Percentiles rank a stretch among this genome's conserved stretches.
phyloP scores from a whole-genome alignment of 352 stramenopile species.

The Aphanomyces euteiches region DNA sequence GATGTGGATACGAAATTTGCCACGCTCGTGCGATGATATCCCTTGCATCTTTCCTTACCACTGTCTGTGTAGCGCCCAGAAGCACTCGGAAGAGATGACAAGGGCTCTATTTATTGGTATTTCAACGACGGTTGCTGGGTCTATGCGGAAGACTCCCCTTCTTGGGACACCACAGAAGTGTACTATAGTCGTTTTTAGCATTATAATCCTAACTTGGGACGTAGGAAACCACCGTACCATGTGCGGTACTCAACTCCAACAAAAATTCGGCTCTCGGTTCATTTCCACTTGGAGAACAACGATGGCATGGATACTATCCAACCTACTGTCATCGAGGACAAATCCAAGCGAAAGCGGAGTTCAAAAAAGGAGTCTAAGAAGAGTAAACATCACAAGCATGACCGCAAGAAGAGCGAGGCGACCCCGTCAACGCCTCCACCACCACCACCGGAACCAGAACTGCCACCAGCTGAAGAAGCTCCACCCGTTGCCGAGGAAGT shows the following conservation, averaged over 20 bases:
- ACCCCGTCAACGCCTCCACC: not conserved
- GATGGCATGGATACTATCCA: constrained; percentile 12
- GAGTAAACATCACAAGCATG: constrained; percentile 7
- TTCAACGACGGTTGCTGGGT: constrained; percentile 83
- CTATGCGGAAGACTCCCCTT: constrained; percentile 69
- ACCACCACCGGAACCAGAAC: not conserved
- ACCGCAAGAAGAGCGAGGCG: constrained; percentile 5
- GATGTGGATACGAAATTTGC: constrained; percentile 53
- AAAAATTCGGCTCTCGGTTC: constrained; percentile 20
- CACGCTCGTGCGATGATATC: constrained; percentile 45
- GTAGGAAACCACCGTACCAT: constrained; percentile 19
- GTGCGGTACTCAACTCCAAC: constrained; percentile 20
- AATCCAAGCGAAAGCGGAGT: constrained; percentile 10
- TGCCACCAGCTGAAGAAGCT: not conserved
- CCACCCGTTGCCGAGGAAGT: not conserved
- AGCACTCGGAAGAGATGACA: constrained; percentile 70
- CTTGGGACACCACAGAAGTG: constrained; percentile 46
- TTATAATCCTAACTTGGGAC: not conserved
- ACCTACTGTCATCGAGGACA: not conserved
- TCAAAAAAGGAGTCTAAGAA: constrained; percentile 27
- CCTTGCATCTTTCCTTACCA: not conserved
- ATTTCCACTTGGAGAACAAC: constrained; percentile 22
- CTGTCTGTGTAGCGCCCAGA: constrained; percentile 45
- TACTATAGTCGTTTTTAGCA: not conserved
- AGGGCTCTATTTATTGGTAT: constrained; percentile 77